Evolutionary conservation across 352 stramenopile genomes (phyloP).

Genomic region (Phytophthora uliginosa): DNA sequence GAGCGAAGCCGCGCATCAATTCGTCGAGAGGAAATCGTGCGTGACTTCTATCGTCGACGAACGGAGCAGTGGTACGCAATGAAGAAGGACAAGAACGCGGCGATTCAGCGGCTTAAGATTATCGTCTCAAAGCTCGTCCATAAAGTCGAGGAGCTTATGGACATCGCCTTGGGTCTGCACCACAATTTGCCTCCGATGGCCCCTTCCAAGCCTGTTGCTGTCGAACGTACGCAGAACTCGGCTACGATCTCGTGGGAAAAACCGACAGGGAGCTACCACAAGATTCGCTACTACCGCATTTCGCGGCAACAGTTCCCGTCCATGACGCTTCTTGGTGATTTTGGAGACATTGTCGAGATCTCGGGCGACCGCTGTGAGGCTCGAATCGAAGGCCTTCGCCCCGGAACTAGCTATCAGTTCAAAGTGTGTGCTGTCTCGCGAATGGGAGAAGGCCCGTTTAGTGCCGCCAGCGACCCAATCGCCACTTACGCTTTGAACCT

Average conservation of each 20-base stretch:
- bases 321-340: conserved; percentile 85
- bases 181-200: conserved; percentile 88
- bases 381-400: conserved; percentile 82
- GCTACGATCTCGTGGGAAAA: conserved; percentile 80
- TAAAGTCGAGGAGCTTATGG: conserved; percentile 92
- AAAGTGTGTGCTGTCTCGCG: conserved; percentile 87
- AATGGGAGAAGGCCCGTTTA: conserved; percentile 91
- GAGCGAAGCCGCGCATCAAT: conserved; percentile 59
- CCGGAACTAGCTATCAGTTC: conserved; percentile 88
- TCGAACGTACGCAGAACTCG: conserved; percentile 81
- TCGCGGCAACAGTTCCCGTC: conserved; percentile 85
- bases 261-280: conserved; percentile 70
- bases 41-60: conserved; percentile 70
- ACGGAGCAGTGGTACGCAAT: conserved; percentile 81
- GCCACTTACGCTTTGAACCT: conserved; percentile 81
- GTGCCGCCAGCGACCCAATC: conserved; percentile 72
- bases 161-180: conserved; percentile 88
- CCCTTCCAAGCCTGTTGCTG: conserved; percentile 58
- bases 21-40: conserved; percentile 73
- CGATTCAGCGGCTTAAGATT: conserved; percentile 86
- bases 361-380: conserved; percentile 59
- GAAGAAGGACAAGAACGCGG: conserved; percentile 88
- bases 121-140: conserved; percentile 91
- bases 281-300: conserved; percentile 88
- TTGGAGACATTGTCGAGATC: conserved; percentile 83